phyloP scores from a whole-genome alignment of 352 stramenopile genomes.

The Phytophthora ohioensis region DNA sequence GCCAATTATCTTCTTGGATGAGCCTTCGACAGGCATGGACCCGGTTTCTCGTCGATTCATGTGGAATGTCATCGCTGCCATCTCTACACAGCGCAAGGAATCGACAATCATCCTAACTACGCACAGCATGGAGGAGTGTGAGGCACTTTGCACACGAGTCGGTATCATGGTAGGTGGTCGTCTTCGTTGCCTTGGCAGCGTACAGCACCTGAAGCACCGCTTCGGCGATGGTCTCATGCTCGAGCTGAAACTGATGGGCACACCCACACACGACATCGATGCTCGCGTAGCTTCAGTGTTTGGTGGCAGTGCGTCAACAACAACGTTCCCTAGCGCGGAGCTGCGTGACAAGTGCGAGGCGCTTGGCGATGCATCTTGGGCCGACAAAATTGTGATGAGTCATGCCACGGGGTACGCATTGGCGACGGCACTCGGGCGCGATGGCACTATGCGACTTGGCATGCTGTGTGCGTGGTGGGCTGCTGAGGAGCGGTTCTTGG shows the following conservation, averaged over 20 bases:
- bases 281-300: constrained; percentile 46
- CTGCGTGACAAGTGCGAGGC: constrained; percentile 54
- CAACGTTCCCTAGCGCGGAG: constrained; percentile 43
- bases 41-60: constrained; percentile 95
- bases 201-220: constrained; percentile 96
- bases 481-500: constrained; percentile 65
- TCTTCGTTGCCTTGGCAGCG: constrained; percentile 82
- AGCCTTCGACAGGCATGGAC: constrained; percentile 95
- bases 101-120: constrained; percentile 94
- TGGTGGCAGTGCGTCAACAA: constrained; percentile 28
- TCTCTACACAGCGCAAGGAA: constrained; percentile 73
- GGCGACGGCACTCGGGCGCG: constrained; percentile 59
- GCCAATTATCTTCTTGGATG: constrained; percentile 93
- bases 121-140: constrained; percentile 97
- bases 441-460: constrained; percentile 48
- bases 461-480: constrained; percentile 72
- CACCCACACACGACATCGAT: constrained; percentile 42
- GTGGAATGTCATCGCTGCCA: constrained; percentile 94
- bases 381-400: constrained; percentile 52
- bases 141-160: constrained; percentile 94
- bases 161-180: constrained; percentile 92
- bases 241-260: constrained; percentile 70
- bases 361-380: constrained; percentile 56
- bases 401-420: constrained; percentile 76
- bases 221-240: constrained; percentile 96